Evolutionary conservation across 2,329 filamentous ascomycete genomes (phyloP).

Genomic region (Purpureocillium takamizusanense): DNA sequence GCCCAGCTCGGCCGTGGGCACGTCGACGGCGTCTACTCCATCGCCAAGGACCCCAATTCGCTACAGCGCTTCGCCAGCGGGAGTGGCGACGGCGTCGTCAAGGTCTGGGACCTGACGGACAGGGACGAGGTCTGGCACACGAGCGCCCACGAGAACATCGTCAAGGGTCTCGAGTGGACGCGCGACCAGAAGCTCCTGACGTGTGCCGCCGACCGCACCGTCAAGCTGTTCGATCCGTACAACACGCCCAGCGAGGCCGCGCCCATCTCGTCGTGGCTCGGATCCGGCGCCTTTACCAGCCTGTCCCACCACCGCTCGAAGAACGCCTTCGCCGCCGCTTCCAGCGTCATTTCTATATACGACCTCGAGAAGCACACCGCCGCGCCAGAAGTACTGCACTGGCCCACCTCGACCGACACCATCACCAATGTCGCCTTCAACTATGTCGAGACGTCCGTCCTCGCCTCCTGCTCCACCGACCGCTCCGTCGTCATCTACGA

Average conservation of each 20-base stretch:
- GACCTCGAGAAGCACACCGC: constrained; percentile 75
- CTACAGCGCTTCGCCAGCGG: constrained; percentile 71
- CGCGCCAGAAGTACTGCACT: constrained; percentile 72
- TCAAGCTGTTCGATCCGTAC: constrained; percentile 91
- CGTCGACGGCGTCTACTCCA: constrained; percentile 75
- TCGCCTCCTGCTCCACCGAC: constrained; percentile 79
- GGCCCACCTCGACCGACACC: constrained; percentile 84
- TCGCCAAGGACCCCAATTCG: constrained; percentile 71
- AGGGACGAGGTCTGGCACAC: constrained; percentile 67
- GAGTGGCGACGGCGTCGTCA: constrained; percentile 86
- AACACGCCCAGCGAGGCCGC: constrained; percentile 56
- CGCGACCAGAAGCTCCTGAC: constrained; percentile 76
- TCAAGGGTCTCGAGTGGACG: constrained; percentile 88
- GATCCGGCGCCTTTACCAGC: constrained; percentile 71
- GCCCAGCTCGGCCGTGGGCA: constrained; percentile 83
- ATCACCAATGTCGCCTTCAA: constrained; percentile 87
- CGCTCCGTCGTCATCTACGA: constrained; percentile 87
- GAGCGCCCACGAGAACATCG: constrained; percentile 84
- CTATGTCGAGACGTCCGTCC: constrained; percentile 82
- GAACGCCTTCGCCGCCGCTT: constrained; percentile 72
- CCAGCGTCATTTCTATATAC: constrained; percentile 75
- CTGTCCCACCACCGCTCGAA: constrained; percentile 73
- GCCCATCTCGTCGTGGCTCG: constrained; percentile 80
- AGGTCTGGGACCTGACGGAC: constrained; percentile 75
- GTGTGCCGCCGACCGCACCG: constrained; percentile 74